Evolutionary conservation across 139 green algal species (phyloP).

Genomic region (Micromonas commoda): DNA sequence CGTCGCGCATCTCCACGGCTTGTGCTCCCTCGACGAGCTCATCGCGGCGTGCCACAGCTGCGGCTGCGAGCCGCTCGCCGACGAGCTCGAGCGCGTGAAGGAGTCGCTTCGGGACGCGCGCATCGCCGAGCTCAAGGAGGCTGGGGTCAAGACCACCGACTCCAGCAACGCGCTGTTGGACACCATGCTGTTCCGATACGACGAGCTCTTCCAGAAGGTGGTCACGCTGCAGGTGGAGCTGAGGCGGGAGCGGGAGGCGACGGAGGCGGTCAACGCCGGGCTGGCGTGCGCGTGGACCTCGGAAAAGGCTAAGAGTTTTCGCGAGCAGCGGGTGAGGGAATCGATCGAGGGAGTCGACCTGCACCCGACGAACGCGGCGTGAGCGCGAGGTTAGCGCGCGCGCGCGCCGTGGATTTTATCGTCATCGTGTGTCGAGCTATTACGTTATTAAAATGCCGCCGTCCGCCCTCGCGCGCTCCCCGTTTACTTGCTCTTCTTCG

Average conservation of each 20-base stretch:
- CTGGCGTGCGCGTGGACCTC: neutral
- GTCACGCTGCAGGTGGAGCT: neutral
- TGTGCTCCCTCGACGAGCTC: constrained; percentile 11
- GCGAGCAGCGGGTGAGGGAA: neutral
- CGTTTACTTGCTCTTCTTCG: neutral
- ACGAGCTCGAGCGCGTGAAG: neutral
- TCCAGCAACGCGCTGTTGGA: neutral
- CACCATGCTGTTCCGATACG: constrained; percentile 9
- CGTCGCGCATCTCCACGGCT: neutral
- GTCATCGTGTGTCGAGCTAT: no score
- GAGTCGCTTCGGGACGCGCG: neutral
- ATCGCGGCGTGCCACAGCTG: constrained; percentile 6
- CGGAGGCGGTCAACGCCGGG: neutral
- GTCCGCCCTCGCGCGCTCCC: neutral
- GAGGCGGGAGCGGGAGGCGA: neutral
- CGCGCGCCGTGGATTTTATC: no score
- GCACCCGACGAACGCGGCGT: no score
- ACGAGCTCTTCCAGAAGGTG: neutral
- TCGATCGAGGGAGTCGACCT: no score
- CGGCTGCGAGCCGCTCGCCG: neutral
- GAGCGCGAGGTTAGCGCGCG: neutral
- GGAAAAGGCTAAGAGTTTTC: neutral
- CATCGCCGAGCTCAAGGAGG: neutral
- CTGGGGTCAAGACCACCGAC: neutral
- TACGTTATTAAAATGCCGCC: no score